phyloP scores from a whole-genome alignment of 2,329 filamentous ascomycete species.

The Ceratocystis variospora region DNA sequence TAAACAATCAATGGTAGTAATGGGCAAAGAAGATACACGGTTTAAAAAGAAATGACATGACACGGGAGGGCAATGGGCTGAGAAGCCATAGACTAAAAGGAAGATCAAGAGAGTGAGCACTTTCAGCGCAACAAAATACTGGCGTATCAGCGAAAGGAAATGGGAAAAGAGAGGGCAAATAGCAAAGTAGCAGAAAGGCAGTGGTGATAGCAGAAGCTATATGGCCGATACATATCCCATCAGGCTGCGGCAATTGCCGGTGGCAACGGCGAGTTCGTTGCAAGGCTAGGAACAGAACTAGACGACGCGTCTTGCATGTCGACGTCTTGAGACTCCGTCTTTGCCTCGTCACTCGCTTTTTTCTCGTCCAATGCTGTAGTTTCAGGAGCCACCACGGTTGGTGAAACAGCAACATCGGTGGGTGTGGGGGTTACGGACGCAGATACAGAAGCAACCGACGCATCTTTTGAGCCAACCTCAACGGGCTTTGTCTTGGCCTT shows the following conservation, averaged over 20 bases:
- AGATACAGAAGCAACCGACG: background rate
- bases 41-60: background rate
- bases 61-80: background rate
- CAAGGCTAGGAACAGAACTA: conserved; percentile 35
- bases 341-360: conserved; percentile 40
- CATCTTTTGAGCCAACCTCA: conserved; percentile 31
- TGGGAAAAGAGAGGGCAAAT: background rate
- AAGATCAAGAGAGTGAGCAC: background rate
- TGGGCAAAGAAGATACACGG: background rate
- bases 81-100: background rate
- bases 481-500: background rate
- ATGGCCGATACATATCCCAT: background rate
- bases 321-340: conserved; percentile 40
- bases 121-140: conserved; percentile 5
- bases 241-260: conserved; percentile 33
- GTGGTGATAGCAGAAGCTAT: background rate
- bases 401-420: background rate
- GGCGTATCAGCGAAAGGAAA: background rate
- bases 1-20: background rate
- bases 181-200: background rate
- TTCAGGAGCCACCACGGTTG: background rate
- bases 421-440: background rate
- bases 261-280: conserved; percentile 40
- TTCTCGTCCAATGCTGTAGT: conserved; percentile 31
- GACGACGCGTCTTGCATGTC: conserved; percentile 40